A percentile compares a stretch with the other conserved stretches of the same genome.
Evolutionary conservation across 2,329 filamentous ascomycete species (phyloP).

Genomic region (Fusarium compactum): DNA sequence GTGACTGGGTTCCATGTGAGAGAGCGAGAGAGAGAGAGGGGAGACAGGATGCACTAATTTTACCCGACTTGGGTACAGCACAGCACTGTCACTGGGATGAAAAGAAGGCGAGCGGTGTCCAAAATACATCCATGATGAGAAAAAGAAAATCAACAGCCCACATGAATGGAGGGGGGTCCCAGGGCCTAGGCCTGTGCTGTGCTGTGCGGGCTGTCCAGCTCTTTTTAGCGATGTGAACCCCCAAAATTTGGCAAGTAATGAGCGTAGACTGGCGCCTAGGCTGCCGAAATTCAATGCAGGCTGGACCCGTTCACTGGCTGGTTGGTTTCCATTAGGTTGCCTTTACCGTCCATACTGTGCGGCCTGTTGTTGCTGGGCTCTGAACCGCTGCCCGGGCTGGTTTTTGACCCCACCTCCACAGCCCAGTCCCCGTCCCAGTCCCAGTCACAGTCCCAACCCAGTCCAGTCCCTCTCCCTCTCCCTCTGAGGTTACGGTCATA

Average conservation of each 20-base stretch:
- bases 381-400: constrained; percentile 14
- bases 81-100: background rate
- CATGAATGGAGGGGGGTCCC: background rate
- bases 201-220: background rate
- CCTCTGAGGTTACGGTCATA: constrained; percentile 19
- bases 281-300: constrained; percentile 23
- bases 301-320: background rate
- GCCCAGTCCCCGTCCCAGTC: constrained; percentile 20
- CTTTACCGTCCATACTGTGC: background rate
- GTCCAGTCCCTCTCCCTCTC: constrained; percentile 32
- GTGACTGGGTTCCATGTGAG: constrained; percentile 35
- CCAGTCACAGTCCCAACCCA: constrained; percentile 24
- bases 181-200: constrained; percentile 1
- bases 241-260: background rate
- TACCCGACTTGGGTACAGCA: background rate
- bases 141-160: constrained; percentile 6
- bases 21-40: constrained; percentile 9
- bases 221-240: constrained; percentile 3
- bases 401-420: constrained; percentile 45
- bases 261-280: background rate
- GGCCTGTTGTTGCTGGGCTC: constrained; percentile 32
- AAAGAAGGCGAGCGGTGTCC: constrained; percentile 2
- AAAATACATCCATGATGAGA: background rate
- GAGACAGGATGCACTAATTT: constrained; percentile 21
- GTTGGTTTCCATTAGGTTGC: background rate